A percentile compares a stretch with the other conserved stretches of the same genome.
Conservation (phyloP, 164 flowering plant genomes). For the Pachysandra terminalis region DNA sequence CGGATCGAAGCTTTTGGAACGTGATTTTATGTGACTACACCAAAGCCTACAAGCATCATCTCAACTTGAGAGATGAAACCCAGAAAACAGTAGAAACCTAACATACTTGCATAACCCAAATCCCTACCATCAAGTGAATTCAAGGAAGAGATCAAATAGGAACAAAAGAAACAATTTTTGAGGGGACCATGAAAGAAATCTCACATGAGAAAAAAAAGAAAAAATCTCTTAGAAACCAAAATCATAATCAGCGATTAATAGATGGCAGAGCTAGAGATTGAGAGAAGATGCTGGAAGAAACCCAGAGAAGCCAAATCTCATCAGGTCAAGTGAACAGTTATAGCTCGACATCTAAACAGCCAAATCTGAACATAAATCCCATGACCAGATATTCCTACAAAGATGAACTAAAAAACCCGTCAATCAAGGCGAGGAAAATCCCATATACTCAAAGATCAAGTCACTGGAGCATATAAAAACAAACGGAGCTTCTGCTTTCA, state of each 20-base stretch:
- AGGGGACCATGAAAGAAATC: constrained; percentile 1
- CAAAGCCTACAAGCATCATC: not conserved
- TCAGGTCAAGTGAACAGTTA: constrained; percentile 15
- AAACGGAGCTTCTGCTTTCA: not conserved
- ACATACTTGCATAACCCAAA: not conserved
- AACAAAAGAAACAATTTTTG: not conserved
- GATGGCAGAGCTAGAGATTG: not conserved
- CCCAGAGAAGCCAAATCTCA: not conserved
- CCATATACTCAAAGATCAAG: not conserved
- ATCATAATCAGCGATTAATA: not conserved
- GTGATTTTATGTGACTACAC: constrained; percentile 73
- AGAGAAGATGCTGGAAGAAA: not conserved
- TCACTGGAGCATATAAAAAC: not conserved
- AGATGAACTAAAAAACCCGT: not conserved
- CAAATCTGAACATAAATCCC: constrained; percentile 14
- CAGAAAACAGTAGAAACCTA: not conserved
- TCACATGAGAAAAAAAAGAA: not conserved
- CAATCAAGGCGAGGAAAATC: not conserved
- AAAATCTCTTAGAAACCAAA: not conserved
- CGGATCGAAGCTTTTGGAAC: constrained; percentile 13
- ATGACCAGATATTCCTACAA: constrained; percentile 10
- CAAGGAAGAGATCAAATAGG: not conserved
- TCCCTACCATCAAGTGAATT: not conserved
- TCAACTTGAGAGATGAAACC: not conserved
- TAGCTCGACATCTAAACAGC: not conserved